Conservation (phyloP, 2,329 filamentous ascomycete genomes). For the Pyrenochaeta sp. region DNA sequence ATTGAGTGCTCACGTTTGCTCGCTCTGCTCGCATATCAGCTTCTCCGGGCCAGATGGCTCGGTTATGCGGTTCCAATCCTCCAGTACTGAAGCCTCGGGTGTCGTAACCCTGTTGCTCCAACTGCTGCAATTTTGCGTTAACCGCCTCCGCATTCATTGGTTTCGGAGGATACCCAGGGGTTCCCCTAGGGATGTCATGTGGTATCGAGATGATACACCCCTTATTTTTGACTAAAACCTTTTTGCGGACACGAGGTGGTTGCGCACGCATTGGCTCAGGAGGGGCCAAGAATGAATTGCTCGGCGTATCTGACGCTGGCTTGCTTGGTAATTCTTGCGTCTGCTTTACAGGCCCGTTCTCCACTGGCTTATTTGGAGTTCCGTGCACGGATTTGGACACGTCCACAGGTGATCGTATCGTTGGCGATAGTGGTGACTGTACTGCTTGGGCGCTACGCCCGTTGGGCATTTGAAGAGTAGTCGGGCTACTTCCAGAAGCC, state of each 20-base stretch:
- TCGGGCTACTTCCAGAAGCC: constrained; percentile 27
- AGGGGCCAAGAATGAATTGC: constrained; percentile 23
- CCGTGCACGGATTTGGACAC: constrained; percentile 29
- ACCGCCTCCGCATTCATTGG: constrained; percentile 63
- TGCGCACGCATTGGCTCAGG: constrained; percentile 26
- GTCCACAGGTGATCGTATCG: constrained; percentile 22
- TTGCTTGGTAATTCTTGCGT: constrained; percentile 7
- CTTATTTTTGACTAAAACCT: constrained; percentile 56
- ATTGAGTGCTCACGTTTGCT: constrained; percentile 54
- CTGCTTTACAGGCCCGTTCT: constrained; percentile 6
- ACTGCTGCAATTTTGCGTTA: constrained; percentile 68
- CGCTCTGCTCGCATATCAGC: constrained; percentile 67
- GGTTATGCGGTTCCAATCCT: constrained; percentile 63
- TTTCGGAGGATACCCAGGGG: constrained; percentile 51
- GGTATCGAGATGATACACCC: constrained; percentile 57
- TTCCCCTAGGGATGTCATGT: constrained; percentile 51
- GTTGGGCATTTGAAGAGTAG: constrained; percentile 17
- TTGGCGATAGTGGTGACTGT: constrained; percentile 30
- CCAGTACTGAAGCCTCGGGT: constrained; percentile 69
- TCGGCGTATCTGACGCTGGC: constrained; percentile 10
- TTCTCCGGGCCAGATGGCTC: constrained; percentile 71
- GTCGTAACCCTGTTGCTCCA: constrained; percentile 75
- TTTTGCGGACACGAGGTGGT: constrained; percentile 53
- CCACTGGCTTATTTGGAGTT: constrained; percentile 23
- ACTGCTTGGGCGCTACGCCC: constrained; percentile 26